Conservation (phyloP, 306 rosid genomes). For the Quercus mongolica region DNA sequence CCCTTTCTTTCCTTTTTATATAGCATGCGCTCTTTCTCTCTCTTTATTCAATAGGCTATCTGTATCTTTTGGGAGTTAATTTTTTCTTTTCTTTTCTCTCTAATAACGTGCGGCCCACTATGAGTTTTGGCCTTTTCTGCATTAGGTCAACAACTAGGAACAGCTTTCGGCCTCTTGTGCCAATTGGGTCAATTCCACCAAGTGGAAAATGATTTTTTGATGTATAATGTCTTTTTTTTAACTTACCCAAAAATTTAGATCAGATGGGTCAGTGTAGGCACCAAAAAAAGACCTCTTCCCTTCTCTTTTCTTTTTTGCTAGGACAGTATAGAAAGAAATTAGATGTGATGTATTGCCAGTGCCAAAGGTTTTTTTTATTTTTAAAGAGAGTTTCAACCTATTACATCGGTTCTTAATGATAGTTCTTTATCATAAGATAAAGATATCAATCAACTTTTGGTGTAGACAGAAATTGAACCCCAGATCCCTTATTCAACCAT, state of each 20-base stretch:
- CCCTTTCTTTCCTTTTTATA: not conserved
- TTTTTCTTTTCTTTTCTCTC: not conserved
- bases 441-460: rapidly evolving
- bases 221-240: not conserved
- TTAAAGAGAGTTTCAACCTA: rapidly evolving
- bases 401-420: rapidly evolving
- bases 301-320: too few relatives aligned
- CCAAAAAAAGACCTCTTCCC: too few relatives aligned
- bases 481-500: rapidly evolving
- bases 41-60: conserved; percentile 15
- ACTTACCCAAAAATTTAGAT: too few relatives aligned
- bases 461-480: rapidly evolving
- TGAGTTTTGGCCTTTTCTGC: conserved; percentile 50
- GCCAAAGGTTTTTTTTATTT: too few relatives aligned
- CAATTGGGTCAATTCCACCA: conserved; percentile 45
- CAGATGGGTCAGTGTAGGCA: too few relatives aligned
- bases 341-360: too few relatives aligned
- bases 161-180: conserved; percentile 55
- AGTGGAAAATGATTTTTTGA: conserved; percentile 2
- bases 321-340: too few relatives aligned
- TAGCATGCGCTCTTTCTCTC: not conserved
- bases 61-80: conserved; percentile 15
- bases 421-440: rapidly evolving
- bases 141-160: conserved; percentile 78
- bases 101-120: conserved; percentile 50